Evolutionary conservation across 805 yeast genomes (phyloP).

Genomic region (Sugiyamaella lignohabitans): DNA sequence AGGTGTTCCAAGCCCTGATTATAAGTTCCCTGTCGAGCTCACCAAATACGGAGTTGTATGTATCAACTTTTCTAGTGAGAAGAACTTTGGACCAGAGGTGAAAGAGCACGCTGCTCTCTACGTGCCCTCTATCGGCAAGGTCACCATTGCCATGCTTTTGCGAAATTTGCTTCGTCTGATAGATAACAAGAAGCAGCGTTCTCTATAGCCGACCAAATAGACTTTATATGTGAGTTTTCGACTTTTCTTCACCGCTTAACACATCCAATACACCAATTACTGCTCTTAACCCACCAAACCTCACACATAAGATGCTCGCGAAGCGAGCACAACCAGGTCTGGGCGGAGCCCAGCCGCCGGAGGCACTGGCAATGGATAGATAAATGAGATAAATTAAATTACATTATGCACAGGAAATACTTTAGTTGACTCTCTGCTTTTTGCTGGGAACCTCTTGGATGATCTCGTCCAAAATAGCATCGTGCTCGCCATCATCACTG

Average conservation of each 20-base stretch:
- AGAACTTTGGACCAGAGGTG: constrained; percentile 74
- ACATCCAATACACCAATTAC: no score
- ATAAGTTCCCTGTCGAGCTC: constrained; percentile 78
- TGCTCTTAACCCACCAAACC: no score
- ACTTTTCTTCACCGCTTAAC: no score
- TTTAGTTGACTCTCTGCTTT: constrained; percentile 11
- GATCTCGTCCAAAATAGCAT: constrained; percentile 11
- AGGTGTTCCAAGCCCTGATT: constrained; percentile 81
- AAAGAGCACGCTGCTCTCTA: constrained; percentile 83
- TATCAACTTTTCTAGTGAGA: constrained; percentile 81
- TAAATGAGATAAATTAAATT: no score
- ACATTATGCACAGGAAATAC: neutral
- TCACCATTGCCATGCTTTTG: constrained; percentile 88
- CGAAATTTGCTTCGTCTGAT: constrained; percentile 81
- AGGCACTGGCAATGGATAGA: no score
- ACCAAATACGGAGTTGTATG: constrained; percentile 85
- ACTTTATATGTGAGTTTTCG: neutral
- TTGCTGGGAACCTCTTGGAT: constrained; percentile 14
- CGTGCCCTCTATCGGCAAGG: constrained; percentile 95
- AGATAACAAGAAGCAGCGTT: constrained; percentile 46
- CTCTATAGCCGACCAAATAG: no score
- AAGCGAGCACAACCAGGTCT: no score
- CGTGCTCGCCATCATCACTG: constrained; percentile 30
- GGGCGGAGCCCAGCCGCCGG: no score
- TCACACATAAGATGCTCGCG: no score